phyloP scores from a whole-genome alignment of 2,329 filamentous ascomycete species.

The Alternaria sp. region DNA sequence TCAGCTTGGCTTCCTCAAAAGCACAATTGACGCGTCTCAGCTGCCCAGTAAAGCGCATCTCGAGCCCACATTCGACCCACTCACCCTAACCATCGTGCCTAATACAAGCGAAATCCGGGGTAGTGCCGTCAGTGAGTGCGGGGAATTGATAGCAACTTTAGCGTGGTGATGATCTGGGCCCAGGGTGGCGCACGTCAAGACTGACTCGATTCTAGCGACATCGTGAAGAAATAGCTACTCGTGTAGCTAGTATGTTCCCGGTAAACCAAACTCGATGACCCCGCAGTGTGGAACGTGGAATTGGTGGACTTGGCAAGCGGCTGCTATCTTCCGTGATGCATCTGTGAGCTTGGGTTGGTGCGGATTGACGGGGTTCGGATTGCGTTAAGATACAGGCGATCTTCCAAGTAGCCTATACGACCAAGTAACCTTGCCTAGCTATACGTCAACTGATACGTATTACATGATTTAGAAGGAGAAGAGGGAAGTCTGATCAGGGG shows the following conservation, averaged over 20 bases:
- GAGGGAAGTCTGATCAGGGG: not conserved
- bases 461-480: not conserved
- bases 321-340: constrained; percentile 7
- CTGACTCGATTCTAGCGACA: constrained; percentile 32
- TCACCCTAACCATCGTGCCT: constrained; percentile 1
- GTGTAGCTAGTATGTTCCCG: constrained; percentile 20
- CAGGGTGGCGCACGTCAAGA: constrained; percentile 7
- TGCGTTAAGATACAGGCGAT: not conserved
- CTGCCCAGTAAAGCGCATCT: constrained; percentile 5
- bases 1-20: constrained; percentile 9
- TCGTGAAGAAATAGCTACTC: not conserved
- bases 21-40: constrained; percentile 4
- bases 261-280: constrained; percentile 20
- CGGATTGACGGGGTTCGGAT: too few species aligned
- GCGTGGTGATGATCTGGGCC: constrained; percentile 16
- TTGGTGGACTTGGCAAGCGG: not conserved
- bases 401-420: too few species aligned
- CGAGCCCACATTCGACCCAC: constrained; percentile 12
- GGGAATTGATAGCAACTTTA: constrained; percentile 26
- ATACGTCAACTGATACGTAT: constrained; percentile 17
- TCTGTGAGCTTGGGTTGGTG: not conserved
- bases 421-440: not conserved
- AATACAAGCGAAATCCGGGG: constrained; percentile 30
- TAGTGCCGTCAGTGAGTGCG: constrained; percentile 32
- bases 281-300: constrained; percentile 19